phyloP scores from a whole-genome alignment of 2,329 filamentous ascomycete genomes.

The Neonectria magnoliae region DNA sequence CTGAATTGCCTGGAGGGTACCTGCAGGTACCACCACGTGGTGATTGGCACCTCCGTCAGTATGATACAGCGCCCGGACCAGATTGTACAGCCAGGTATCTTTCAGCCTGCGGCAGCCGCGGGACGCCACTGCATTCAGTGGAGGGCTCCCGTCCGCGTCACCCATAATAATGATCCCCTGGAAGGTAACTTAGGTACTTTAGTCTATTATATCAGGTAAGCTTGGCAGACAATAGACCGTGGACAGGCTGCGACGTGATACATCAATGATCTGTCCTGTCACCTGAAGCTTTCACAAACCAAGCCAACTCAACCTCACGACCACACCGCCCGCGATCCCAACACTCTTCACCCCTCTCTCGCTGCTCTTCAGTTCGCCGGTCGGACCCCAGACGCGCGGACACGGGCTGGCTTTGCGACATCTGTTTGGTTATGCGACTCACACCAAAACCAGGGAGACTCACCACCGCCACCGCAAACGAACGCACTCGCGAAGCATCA shows the following conservation, averaged over 20 bases:
- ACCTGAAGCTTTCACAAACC: constrained; percentile 24
- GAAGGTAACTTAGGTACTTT: not conserved
- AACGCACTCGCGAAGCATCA: constrained; percentile 21
- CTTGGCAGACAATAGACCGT: constrained; percentile 4
- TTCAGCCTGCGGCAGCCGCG: constrained; percentile 4
- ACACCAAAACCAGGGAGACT: constrained; percentile 16
- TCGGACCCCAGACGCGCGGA: constrained; percentile 32
- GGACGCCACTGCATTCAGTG: constrained; percentile 9
- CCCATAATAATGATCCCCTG: too few species aligned
- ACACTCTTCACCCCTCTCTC: not conserved
- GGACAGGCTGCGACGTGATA: constrained; percentile 38
- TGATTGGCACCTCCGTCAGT: not conserved
- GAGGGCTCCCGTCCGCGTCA: constrained; percentile 5
- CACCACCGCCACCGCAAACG: constrained; percentile 18
- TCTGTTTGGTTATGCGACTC: constrained; percentile 35
- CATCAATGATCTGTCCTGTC: constrained; percentile 42
- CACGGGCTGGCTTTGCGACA: constrained; percentile 1
- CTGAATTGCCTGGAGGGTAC: constrained; percentile 5
- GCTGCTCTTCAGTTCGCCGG: constrained; percentile 29
- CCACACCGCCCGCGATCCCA: not conserved
- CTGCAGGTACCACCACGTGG: constrained; percentile 10
- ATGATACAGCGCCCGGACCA: not conserved
- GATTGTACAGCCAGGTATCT: constrained; percentile 6
- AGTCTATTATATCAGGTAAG: not conserved
- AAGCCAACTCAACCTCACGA: constrained; percentile 13